phyloP scores from a whole-genome alignment of 2,329 filamentous ascomycete genomes.

The Calonectria ilicicola region DNA sequence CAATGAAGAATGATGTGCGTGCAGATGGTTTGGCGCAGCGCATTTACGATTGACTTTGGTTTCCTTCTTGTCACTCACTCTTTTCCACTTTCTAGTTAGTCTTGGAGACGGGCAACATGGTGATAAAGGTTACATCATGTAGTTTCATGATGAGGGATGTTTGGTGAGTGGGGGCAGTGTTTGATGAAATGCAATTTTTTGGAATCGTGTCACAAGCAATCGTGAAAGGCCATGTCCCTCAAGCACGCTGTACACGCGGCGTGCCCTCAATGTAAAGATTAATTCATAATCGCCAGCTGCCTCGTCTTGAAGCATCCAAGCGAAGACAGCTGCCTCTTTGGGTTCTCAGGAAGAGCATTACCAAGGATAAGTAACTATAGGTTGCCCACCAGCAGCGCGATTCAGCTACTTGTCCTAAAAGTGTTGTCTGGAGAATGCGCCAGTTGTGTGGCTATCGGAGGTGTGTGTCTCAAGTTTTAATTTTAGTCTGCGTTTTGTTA shows the following conservation, averaged over 20 bases:
- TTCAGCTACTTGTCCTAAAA: background rate
- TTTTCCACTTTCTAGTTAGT: background rate
- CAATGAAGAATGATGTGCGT: background rate
- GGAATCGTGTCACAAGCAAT: background rate
- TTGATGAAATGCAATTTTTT: background rate
- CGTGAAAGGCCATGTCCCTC: background rate
- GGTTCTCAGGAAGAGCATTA: background rate
- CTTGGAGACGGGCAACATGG: background rate
- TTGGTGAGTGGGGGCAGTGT: background rate
- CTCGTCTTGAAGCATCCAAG: constrained; percentile 1
- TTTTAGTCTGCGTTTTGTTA: constrained; percentile 13
- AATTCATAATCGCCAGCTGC: constrained; percentile 3
- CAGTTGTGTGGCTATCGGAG: background rate
- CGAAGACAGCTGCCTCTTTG: background rate
- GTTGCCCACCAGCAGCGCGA: background rate
- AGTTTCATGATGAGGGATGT: background rate
- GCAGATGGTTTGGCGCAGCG: background rate
- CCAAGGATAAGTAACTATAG: background rate
- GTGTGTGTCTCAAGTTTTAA: background rate
- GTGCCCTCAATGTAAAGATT: background rate
- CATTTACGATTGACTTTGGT: background rate
- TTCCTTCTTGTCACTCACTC: constrained; percentile 2
- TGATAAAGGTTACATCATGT: background rate
- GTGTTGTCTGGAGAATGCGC: background rate
- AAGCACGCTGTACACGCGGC: background rate